Evolutionary conservation across 2,329 filamentous ascomycete genomes (phyloP), one percentile per base, ranked within the genome.

Genomic region (Colletotrichum viniferum): DNA sequence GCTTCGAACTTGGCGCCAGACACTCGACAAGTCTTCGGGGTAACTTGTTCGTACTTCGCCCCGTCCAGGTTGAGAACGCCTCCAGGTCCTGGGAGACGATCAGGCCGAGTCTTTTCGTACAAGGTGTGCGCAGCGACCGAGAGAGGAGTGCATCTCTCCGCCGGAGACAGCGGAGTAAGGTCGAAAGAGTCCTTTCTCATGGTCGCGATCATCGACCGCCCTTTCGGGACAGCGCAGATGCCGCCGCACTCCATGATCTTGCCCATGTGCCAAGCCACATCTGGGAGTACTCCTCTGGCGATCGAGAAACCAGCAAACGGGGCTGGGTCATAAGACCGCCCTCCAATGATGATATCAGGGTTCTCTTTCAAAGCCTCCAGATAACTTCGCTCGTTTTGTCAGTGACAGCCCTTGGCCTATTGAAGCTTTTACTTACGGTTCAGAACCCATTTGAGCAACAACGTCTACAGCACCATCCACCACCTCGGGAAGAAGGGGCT

Each of bases 211-310:
- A 84, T 85, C 6, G 84, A 86, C 5, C 80, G 79, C 0, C 84
- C 84, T 73, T 90, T 91, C 0, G 89, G 89, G 0, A 82, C 78
- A 0, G 88, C 85, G 77, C 88, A 90, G 3, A 84, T 78, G 0
- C 86, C 84, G 3, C 88, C 89, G 24, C 89, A 91, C 77, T 91
- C 89, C 81, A 90, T 83, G 13, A 90, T 87, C 82, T 91, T 90
- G 8, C 89, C 90, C 87, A 91, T 89, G 77, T 90, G 88, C 14
- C 82, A 61, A 8, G 55, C 55, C 7, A 69, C 58, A 67, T 66
- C 64, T 77, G 77, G 43, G 67, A 77, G 28, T 74, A 62, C 69
- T 21, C 68, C 69, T 74, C 74, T 32, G 0, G 73, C 73, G 8
- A 81, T 43, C 7, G 70, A 79, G 13, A 80, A 87, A 0, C 84